Conservation (phyloP, 306 rosid genomes). For the Sesbania bispinosa region DNA sequence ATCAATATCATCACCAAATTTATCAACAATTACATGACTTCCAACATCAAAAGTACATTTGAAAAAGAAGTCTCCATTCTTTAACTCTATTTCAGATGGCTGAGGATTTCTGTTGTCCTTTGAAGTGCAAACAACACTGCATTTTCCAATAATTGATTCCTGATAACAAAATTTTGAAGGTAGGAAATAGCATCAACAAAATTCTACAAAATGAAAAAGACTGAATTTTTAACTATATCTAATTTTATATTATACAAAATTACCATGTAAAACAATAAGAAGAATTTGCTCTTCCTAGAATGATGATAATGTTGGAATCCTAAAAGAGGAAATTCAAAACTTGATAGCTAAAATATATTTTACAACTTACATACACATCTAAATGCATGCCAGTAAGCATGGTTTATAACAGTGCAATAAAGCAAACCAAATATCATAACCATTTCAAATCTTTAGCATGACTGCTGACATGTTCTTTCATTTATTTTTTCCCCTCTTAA, state of each 20-base stretch:
- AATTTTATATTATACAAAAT: neutral
- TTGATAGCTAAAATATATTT: no score
- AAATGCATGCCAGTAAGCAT: neutral
- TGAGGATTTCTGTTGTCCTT: slow-evolving; percentile 56
- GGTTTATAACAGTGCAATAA: slow-evolving; percentile 6
- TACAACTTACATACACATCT: no score
- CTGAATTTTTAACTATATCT: neutral
- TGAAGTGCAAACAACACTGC: slow-evolving; percentile 59
- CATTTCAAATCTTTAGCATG: slow-evolving; percentile 12
- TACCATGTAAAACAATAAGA: neutral
- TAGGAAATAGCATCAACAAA: no score
- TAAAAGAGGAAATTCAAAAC: no score
- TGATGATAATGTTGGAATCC: no score
- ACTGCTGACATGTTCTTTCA: neutral
- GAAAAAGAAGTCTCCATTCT: slow-evolving; percentile 47
- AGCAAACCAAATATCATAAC: slow-evolving; percentile 2
- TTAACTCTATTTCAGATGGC: slow-evolving; percentile 43
- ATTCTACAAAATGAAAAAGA: neutral
- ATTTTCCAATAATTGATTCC: slow-evolving; percentile 56
- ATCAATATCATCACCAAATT: slow-evolving; percentile 41
- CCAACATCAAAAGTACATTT: slow-evolving; percentile 44
- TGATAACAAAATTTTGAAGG: slow-evolving; percentile 27
- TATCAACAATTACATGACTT: slow-evolving; percentile 16
- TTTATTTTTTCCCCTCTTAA: neutral
- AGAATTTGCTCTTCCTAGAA: neutral